Base-by-base conservation (phyloP, 2,329 filamentous ascomycete species). In the Rhinocladiella similis region DNA sequence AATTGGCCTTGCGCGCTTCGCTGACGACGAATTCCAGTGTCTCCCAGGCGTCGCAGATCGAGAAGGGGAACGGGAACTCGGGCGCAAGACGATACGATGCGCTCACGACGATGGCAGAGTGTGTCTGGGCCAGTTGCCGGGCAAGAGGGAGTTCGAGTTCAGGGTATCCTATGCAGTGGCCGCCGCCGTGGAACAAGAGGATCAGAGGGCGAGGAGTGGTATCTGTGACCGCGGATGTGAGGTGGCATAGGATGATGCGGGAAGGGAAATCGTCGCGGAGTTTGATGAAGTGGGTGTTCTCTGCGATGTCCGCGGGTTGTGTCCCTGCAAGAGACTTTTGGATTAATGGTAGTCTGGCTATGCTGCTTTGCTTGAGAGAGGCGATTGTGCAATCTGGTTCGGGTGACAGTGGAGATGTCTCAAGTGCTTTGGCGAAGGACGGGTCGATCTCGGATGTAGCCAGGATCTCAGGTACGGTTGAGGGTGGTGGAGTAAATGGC, bases 41-140 rank as follows among this genome's bases (percentile, higher is more conserved):
- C 63, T 80, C 78, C 70, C 72, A 80, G 18, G 68, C 68, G 60
- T 81, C 79, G 20, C 75, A 63, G 13, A 73, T 66, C 9, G 72
- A 70, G 1, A 69, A 70, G 1, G 78, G 78, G 56, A 79, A 81
- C 13, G 71, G 71, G 59, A 76, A 61, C 54, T 80, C 74, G 0
- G 78, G 78, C 1, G 77, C 77, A 14, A 80, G 69, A 29, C 71
- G 67, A 47, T 68, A 69, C 4, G 63, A 60, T 1, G 61, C 61
- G 25, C 61, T 55, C n/a, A 70, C 52, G 1, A 65, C 61, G 5
- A 66, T 63, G 1, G 65, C 66, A 13, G 56, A 59, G 54, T 62
- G 64, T 12, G 56, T 60, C 12, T 46, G 46, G 12, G 56, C 63
- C 36, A 66, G 55, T 19, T 50, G 53, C 4, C 54, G 54, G 1